Conservation (phyloP, 1,139 yeast genomes). For the Kurtzmaniella quercitrusa region DNA sequence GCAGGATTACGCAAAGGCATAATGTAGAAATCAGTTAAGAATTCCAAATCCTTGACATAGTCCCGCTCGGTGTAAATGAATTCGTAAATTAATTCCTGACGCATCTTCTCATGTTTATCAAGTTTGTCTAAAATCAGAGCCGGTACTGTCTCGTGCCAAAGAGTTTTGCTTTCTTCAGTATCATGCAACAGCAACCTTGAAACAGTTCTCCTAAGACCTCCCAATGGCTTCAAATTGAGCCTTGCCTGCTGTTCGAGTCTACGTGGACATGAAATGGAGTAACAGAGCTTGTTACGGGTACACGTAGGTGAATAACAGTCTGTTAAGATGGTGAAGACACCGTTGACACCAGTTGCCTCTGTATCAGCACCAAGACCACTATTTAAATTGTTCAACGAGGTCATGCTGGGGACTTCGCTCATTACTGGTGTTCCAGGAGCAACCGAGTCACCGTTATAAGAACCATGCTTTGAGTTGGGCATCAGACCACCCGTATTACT, state of each 20-base stretch:
- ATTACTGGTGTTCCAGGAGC: constrained; percentile 8
- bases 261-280: constrained; percentile 96
- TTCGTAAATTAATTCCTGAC: constrained; percentile 95
- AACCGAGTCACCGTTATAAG: constrained; percentile 19
- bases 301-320: constrained; percentile 98
- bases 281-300: constrained; percentile 81
- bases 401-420: constrained; percentile 11
- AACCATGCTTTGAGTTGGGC: constrained; percentile 28
- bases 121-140: constrained; percentile 72
- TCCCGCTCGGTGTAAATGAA: constrained; percentile 92
- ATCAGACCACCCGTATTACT: constrained; percentile 8
- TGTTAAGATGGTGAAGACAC: constrained; percentile 87
- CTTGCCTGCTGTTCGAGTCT: constrained; percentile 95
- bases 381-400: constrained; percentile 7
- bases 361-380: constrained; percentile 10
- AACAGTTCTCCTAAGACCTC: constrained; percentile 81
- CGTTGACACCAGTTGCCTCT: constrained; percentile 54
- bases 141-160: constrained; percentile 94
- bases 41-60: constrained; percentile 90
- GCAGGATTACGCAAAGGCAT: constrained; percentile 74
- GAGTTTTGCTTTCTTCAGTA: constrained; percentile 77
- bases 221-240: constrained; percentile 81
- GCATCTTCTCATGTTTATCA: constrained; percentile 81
- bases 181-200: constrained; percentile 73
- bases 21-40: constrained; percentile 90